phyloP scores from a whole-genome alignment of 2,329 filamentous ascomycete genomes.

The Ramularia endophylla region DNA sequence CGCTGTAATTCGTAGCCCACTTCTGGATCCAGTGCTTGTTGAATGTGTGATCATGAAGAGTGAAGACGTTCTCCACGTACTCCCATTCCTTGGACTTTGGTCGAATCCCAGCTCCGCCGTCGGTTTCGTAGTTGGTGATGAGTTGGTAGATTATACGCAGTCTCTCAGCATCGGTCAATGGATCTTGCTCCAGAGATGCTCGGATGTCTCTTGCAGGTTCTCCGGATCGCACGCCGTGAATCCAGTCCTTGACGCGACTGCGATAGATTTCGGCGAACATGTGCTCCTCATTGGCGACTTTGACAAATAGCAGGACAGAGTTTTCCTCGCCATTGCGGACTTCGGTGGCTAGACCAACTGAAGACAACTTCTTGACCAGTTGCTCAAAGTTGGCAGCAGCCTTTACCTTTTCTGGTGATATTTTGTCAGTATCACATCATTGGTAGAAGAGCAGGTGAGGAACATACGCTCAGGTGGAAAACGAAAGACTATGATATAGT shows the following conservation, averaged over 20 bases:
- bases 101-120: conserved; percentile 47
- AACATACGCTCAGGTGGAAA: conserved; percentile 48
- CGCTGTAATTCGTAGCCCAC: conserved; percentile 43
- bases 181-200: conserved; percentile 63
- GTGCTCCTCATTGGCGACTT: conserved; percentile 67
- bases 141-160: conserved; percentile 83
- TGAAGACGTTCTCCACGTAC: conserved; percentile 45
- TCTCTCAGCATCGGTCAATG: conserved; percentile 81
- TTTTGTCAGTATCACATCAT: not conserved
- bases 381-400: conserved; percentile 71
- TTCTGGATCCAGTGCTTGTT: conserved; percentile 51
- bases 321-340: conserved; percentile 72
- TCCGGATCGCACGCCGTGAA: conserved; percentile 75
- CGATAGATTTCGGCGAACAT: conserved; percentile 78
- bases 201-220: conserved; percentile 69
- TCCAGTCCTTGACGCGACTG: conserved; percentile 80
- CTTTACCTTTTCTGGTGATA: conserved; percentile 54
- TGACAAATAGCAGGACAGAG: conserved; percentile 77
- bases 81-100: conserved; percentile 47
- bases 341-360: conserved; percentile 79
- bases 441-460: not conserved
- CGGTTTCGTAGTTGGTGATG: conserved; percentile 43
- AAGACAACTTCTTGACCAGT: conserved; percentile 67
- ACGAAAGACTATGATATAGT: conserved; percentile 81
- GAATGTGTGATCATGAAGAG: conserved; percentile 46